Base-by-base conservation (phyloP, 345 rosid species). In the Eucalyptus guilfoylei region DNA sequence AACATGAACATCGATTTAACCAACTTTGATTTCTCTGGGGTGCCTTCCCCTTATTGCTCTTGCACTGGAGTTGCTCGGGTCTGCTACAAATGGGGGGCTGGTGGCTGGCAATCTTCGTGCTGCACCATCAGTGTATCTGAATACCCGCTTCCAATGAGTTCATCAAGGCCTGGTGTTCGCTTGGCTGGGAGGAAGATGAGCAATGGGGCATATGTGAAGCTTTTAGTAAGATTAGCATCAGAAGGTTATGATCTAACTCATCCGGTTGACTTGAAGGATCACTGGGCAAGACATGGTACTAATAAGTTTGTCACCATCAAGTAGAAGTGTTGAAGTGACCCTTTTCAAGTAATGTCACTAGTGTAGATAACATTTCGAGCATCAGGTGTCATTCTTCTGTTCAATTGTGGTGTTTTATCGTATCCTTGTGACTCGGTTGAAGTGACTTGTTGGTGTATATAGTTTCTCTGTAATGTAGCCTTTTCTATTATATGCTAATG, bases 181-280 rank as follows among this genome's bases (percentile, higher is more conserved):
- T n/a, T 94, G 86, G 95, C 96, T 87, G 96, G 95, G 67, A 94
- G 97, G 90, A 94, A 95, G 94, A 96, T 95, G 97, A 96, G 96
- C 93, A 94, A 89, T 87, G 95, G 96, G 48, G 97, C 95, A 32
- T 95, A 95, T 90, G 49, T 89, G 76, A 96, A 96, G 88, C 95
- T 94, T 47, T 91, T 95, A n/a, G 87, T 91, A 40, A 92, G 93
- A 90, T 95, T 96, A 91, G 94, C 91, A 42, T 91, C 91, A 32
- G 96, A 94, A 93, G 97, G 94, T 64, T 76, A 93, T 87, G 91
- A 94, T 91, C 94, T 96, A 44, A 91, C 95, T 87, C 87, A 54
- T 49, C 93, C 96, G 11, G 92, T 96, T 89, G 95, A 95, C 90
- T 92, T 95, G 94, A 95, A 92, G 93, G 89, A 91, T 85, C 96